Percentiles rank a stretch among this genome's conserved stretches.
Conservation (phyloP, 768 basidiomycete genomes). For the Boletus pseudopeckii region DNA sequence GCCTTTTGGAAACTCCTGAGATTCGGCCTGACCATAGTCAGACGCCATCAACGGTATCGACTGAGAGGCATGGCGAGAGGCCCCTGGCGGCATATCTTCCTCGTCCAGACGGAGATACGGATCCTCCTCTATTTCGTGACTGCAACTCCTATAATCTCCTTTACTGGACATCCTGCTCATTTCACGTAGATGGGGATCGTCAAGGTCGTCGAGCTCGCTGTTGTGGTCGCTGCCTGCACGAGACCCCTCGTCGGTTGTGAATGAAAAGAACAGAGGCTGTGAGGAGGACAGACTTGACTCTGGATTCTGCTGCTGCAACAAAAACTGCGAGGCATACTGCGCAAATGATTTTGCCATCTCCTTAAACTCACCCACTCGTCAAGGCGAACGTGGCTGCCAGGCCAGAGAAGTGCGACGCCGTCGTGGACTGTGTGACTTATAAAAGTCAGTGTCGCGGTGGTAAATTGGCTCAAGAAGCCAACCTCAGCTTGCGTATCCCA, state of each 20-base stretch:
- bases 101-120: constrained; percentile 76
- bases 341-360: constrained; percentile 69
- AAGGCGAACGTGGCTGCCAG: constrained; percentile 9
- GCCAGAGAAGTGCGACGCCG: constrained; percentile 6
- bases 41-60: constrained; percentile 38
- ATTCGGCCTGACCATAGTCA: constrained; percentile 33
- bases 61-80: constrained; percentile 34
- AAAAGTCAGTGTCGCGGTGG: constrained; percentile 12
- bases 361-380: constrained; percentile 18
- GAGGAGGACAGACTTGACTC: constrained; percentile 56
- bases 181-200: constrained; percentile 69
- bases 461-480: constrained; percentile 19
- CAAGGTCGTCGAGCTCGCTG: constrained; percentile 63
- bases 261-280: constrained; percentile 87
- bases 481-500: constrained; percentile 23
- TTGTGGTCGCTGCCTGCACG: constrained; percentile 47
- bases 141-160: constrained; percentile 27
- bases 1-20: constrained; percentile 44
- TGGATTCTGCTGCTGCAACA: constrained; percentile 54
- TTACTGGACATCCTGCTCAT: constrained; percentile 33
- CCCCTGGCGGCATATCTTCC: constrained; percentile 48
- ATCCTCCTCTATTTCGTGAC: constrained; percentile 53
- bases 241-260: constrained; percentile 69
- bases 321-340: constrained; percentile 78
- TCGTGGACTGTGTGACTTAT: constrained; percentile 10